Percentiles rank a stretch among this genome's conserved stretches.
Evolutionary conservation across 2,329 filamentous ascomycete species (phyloP).

Genomic region (Aspergillus amoenus): DNA sequence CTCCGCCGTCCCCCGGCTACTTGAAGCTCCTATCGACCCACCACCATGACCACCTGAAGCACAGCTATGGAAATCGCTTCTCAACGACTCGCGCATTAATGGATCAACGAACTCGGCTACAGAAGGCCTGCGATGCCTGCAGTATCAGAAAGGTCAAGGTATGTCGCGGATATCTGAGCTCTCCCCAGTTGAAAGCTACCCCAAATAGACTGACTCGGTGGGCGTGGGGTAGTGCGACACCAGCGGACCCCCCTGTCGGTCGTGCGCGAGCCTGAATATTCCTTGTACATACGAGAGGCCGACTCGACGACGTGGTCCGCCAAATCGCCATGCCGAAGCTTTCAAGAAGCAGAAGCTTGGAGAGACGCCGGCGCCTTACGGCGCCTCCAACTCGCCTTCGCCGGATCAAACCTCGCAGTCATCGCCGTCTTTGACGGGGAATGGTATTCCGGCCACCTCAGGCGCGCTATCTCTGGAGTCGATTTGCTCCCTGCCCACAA

Average conservation of each 20-base stretch:
- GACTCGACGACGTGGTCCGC: constrained; percentile 63
- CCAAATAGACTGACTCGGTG: constrained; percentile 11
- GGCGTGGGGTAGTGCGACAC: constrained; percentile 58
- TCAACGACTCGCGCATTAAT: constrained; percentile 25
- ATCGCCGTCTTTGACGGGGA: constrained; percentile 27
- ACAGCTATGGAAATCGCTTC: constrained; percentile 21
- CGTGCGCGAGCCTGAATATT: constrained; percentile 64
- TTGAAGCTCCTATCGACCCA: constrained; percentile 11
- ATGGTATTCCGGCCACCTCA: constrained; percentile 35
- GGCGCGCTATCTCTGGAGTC: constrained; percentile 50
- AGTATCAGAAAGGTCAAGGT: constrained; percentile 56
- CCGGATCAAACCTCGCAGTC: constrained; percentile 44
- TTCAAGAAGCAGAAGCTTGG: constrained; percentile 62
- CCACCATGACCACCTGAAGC: constrained; percentile 19
- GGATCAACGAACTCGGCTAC: constrained; percentile 44
- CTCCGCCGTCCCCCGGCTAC: background rate
- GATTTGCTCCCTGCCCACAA: constrained; percentile 43
- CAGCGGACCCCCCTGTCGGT: constrained; percentile 64
- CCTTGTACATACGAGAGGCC: constrained; percentile 67
- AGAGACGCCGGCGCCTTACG: constrained; percentile 22
- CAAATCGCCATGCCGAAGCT: constrained; percentile 66
- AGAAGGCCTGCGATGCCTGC: constrained; percentile 55
- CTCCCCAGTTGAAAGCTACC: background rate
- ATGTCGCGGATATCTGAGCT: constrained; percentile 18
- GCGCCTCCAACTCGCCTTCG: constrained; percentile 44